These are phyloP conservation scores for Trichosporon sp. DNA, from an alignment of 1,284 basidiomycete species.

Conservation along the genomic window DNA sequence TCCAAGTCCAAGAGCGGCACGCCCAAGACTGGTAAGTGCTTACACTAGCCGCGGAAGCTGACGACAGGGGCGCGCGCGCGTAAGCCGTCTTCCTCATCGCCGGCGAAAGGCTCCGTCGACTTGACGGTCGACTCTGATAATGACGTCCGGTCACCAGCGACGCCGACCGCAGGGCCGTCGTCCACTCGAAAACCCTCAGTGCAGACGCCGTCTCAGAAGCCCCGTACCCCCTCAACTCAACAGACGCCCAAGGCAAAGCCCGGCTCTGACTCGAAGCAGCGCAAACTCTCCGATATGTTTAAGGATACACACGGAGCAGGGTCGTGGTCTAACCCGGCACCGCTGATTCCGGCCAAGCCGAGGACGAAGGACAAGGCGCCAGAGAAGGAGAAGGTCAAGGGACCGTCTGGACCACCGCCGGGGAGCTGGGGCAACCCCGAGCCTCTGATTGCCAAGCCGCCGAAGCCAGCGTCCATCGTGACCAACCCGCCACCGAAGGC, in stretches of 20 bases:
- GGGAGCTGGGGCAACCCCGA: neutral
- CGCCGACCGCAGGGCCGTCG: neutral
- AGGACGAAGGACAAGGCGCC: neutral
- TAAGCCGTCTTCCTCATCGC: neutral
- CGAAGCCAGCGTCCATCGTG: neutral
- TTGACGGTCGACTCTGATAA: neutral
- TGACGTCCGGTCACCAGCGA: neutral
- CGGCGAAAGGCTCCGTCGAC: neutral
- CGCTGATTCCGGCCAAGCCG: neutral
- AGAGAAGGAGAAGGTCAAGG: neutral
- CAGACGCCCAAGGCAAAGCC: neutral
- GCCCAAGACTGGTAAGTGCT: constrained; percentile 7
- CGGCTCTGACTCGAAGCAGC: neutral
- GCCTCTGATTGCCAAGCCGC: neutral
- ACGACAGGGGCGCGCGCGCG: neutral
- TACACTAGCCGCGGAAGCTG: neutral
- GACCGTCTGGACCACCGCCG: neutral
- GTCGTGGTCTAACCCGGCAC: constrained; percentile 17
- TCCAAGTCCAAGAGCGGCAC: neutral
- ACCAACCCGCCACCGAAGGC: neutral
- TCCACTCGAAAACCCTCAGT: neutral
- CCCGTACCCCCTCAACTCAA: neutral
- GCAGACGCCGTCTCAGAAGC: neutral
- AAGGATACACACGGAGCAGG: constrained; percentile 8
- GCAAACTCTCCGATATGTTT: constrained; percentile 6